Evolutionary conservation across 768 basidiomycete species (phyloP).

Genomic region (Amanita thiersii): DNA sequence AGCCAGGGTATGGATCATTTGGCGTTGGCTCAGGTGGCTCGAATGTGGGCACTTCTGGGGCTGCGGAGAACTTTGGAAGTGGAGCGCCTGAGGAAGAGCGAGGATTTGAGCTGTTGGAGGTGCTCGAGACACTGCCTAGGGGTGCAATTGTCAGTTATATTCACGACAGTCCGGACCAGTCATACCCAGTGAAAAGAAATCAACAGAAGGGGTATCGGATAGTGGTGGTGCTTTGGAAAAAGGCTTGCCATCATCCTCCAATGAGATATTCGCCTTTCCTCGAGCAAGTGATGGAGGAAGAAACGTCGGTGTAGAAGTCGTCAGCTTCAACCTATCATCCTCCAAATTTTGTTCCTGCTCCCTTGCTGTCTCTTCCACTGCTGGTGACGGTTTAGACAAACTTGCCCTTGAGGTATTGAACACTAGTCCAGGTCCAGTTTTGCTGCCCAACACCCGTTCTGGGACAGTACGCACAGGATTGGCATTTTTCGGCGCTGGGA

Average conservation of each 20-base stretch:
- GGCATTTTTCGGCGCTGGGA: constrained; percentile 65
- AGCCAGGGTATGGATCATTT: constrained; percentile 76
- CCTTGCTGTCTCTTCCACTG: constrained; percentile 11
- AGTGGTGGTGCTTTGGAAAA: constrained; percentile 12
- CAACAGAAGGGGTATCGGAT: constrained; percentile 29
- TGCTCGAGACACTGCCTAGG: constrained; percentile 12
- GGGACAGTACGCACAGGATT: constrained; percentile 30
- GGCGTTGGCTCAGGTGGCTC: constrained; percentile 67
- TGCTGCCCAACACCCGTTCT: constrained; percentile 58
- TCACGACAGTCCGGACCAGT: constrained; percentile 3
- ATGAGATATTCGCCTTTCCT: constrained; percentile 50
- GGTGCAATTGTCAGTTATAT: background rate
- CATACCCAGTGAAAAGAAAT: constrained; percentile 67
- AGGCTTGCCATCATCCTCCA: constrained; percentile 28
- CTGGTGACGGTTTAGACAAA: constrained; percentile 7
- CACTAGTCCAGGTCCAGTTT: constrained; percentile 51
- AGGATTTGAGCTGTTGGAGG: constrained; percentile 9
- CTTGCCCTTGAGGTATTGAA: constrained; percentile 34
- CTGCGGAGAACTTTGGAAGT: constrained; percentile 44
- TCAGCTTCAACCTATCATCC: constrained; percentile 10
- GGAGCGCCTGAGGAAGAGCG: constrained; percentile 16
- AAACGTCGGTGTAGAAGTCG: constrained; percentile 32
- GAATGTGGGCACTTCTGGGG: constrained; percentile 61
- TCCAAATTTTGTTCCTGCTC: constrained; percentile 17
- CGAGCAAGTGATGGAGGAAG: constrained; percentile 51